Evolutionary conservation across 495 filamentous ascomycete genomes (phyloP), one percentile per base, ranked within the genome.

Genomic region (Daldinia childiae): DNA sequence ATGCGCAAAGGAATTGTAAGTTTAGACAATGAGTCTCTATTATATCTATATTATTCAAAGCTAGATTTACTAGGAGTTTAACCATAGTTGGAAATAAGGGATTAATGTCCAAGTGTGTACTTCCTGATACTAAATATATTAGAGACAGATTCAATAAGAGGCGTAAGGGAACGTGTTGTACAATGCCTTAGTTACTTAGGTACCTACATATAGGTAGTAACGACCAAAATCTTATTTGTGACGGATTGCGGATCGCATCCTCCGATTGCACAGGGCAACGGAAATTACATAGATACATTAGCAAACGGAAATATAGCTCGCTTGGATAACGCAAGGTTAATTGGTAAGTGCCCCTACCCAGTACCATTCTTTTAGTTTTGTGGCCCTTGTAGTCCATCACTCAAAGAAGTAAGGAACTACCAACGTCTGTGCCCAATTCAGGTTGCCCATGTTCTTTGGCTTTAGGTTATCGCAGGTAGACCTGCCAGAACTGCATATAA

Each of bases 231-330:
- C 43, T 43, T 34, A 59, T 1, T 54, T 36, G 34, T 50, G 41
- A 34, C 52, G 69, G 69, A 72, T 69, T 65, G 62, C 62, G 69
- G 69, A 72, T 66, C 64, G 57, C 62, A 63, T 73, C 71, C 71
- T 73, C 71, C 71, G 71, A 73, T 73, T 73, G 71, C 71, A 69
- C 71, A 73, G 71, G 71, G 71, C 71, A 73, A 69, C 71, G 66
- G 71, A 73, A 64, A 73, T 73, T 73, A 69, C 62, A 58, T 61
- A 61, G 62, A 58, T 73, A 73, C 66, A 62, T 73, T 45, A 34
- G 51, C 50, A 59, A 34, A 51, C 27, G 30, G 30, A 36, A n/a
- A 21, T n/a, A 57, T 19, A 3, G 17, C 54, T 54, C 26, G 14
- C 50, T 29, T 54, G 50, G 26, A 54, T n/a, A 54, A 9, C 14